Evolutionary conservation across 176 grass and related monocot genomes (phyloP), one percentile per base, ranked within the genome.

Genomic region (Luzula sylvatica): DNA sequence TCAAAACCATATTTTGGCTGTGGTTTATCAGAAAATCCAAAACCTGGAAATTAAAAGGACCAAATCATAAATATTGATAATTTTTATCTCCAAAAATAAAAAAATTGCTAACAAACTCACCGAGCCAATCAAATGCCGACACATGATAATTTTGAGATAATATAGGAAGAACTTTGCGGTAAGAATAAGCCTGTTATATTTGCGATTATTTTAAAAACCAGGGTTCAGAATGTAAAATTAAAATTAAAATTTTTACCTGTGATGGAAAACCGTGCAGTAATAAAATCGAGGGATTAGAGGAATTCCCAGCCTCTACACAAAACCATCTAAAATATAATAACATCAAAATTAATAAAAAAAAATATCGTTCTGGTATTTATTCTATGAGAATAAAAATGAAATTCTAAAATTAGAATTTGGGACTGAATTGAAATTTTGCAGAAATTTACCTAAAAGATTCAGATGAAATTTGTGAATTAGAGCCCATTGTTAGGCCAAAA

Each of bases 21-120:
- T 63, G 90, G 90, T 72, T 96, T 96, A 61, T 96, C 90, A 30
- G 90, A 96, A 78, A 96, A 96, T 43, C 90, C 90, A 86, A 96
- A 96, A 38, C 90, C 90, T 96, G 90, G 23, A 69, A 29, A 74
- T 1, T 57, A 22, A 76, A 62, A 30, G 1, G 1, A 35, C 5
- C 5, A 7, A 35, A 35, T 7, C 30, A 35, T 35, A 35, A 35
- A 35, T 35, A 35, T 35, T 4, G 30, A 35, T 35, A 35, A 7
- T 35, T 35, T 35, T 35, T 7, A 35, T 35, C 11, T 14, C 20
- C 30, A 42, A 42, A 46, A 12, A 61, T 23, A 24, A 45, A 21
- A 66, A 65, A 53, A 32, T 62, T 30, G 29, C 57, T 13, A 43
- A 43, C 24, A 59, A 67, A 76, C 73, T 78, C 67, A 95, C 90